phyloP scores from a whole-genome alignment of 768 basidiomycete species.

The Termitomyces sp. region DNA sequence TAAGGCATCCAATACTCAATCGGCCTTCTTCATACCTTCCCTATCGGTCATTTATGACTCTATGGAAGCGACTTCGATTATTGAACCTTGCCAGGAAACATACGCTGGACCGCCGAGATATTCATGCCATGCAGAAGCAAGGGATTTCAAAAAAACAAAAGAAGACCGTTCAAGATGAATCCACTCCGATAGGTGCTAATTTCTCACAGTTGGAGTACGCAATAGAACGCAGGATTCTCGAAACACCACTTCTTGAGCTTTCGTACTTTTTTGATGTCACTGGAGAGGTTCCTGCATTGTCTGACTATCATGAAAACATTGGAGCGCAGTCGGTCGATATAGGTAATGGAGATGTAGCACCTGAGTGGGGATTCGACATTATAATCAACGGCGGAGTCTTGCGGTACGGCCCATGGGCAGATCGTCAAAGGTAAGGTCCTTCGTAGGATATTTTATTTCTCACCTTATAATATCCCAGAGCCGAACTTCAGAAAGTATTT shows the following conservation, averaged over 20 bases:
- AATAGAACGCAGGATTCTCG: constrained; percentile 78
- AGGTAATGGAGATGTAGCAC: constrained; percentile 83
- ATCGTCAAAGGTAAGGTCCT: constrained; percentile 71
- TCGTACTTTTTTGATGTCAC: constrained; percentile 86
- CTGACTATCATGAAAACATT: constrained; percentile 22
- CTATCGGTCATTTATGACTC: constrained; percentile 38
- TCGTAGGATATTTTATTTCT: neutral
- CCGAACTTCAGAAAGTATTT: constrained; percentile 74
- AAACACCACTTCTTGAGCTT: constrained; percentile 72
- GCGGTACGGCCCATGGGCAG: constrained; percentile 95
- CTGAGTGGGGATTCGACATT: constrained; percentile 93
- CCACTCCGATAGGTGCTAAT: constrained; percentile 52
- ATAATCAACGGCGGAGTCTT: constrained; percentile 71
- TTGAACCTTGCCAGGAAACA: constrained; percentile 36
- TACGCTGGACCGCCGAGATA: constrained; percentile 26
- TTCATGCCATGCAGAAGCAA: constrained; percentile 20
- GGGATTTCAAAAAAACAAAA: constrained; percentile 13
- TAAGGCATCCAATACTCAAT: constrained; percentile 27
- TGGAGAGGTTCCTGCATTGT: constrained; percentile 60
- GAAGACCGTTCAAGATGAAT: constrained; percentile 42
- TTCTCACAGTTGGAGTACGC: constrained; percentile 75
- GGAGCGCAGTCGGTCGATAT: constrained; percentile 56
- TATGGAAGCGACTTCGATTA: constrained; percentile 54
- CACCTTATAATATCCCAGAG: constrained; percentile 33
- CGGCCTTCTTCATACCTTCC: constrained; percentile 30